Base-by-base conservation (phyloP, 805 yeast genomes). In the Metschnikowia matae region DNA sequence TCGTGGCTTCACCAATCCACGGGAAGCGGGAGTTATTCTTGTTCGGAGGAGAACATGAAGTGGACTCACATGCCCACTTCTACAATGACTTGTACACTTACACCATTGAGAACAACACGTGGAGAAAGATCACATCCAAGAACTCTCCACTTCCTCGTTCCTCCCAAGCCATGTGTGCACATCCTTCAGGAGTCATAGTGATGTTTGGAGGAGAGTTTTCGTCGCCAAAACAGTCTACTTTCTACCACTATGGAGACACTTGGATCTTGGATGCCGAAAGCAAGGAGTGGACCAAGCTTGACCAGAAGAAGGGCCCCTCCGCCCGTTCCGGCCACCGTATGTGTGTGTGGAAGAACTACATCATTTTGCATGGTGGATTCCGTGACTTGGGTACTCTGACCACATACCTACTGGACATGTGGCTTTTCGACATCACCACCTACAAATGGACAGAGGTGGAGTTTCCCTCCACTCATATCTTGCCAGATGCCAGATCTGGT, bases 121-220 rank as follows among this genome's bases (percentile, higher is more conserved):
- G 99, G 99, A 79, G 89, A 53, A 78, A 77, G 52, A 79, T 84
- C 57, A 72, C 84, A 2, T 89, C 96, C 1, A 87, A 87, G 59
- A 92, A 92, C 63, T 68, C 95, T 0, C 99, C 99, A 14, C 79
- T 91, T 63, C 96, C 97, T 1, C 74, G 99, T 54, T 87, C 96
- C 0, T 89, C 97, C 0, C 97, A 95, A 58, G 87, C 96, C 1
- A 87, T 91, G 89, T 84, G 91, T 54, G 85, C 88, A 0, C 98
- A 92, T 67, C 96, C 97, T 1, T 82, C 90, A 2, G 98, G 98
- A 10, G 73, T 91, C 2, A 79, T 89, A 26, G 66, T 92, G 52
- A 69, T 92, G 74, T 94, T 89, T 70, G 99, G 98, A 45, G 99
- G 99, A 61, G 99, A 92, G 68, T 92, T 94, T 60, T 88, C 97